Evolutionary conservation across 495 filamentous ascomycete genomes (phyloP).

Genomic region (Daldinia childiae): DNA sequence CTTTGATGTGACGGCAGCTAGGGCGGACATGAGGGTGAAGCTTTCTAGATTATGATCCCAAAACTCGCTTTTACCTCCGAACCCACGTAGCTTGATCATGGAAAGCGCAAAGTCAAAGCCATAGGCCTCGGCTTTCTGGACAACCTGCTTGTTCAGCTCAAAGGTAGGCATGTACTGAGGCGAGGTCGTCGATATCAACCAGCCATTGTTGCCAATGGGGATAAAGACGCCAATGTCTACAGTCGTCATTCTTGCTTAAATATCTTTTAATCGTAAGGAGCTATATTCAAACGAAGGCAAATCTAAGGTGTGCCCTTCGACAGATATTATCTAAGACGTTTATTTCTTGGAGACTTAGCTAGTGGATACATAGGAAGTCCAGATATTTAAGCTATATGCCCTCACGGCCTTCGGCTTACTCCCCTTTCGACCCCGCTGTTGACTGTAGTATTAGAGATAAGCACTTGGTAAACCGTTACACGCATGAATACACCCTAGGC

Average conservation of each 20-base stretch:
- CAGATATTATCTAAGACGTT: not conserved
- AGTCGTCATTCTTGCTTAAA: conserved; percentile 19
- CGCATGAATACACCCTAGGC: not conserved
- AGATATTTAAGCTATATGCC: not conserved
- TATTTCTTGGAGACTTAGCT: not conserved
- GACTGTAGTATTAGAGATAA: conserved; percentile 16
- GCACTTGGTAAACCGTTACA: not conserved
- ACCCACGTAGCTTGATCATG: conserved; percentile 49
- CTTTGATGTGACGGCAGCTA: conserved; percentile 57
- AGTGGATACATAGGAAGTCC: not conserved
- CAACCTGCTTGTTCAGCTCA: conserved; percentile 47
- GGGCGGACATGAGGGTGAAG: conserved; percentile 61
- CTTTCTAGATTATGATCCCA: conserved; percentile 50
- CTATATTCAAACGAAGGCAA: not conserved
- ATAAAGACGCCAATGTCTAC: conserved; percentile 48
- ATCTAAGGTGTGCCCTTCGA: not conserved
- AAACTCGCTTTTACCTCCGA: conserved; percentile 48
- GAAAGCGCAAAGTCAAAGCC: conserved; percentile 48
- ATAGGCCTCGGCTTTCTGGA: conserved; percentile 48
- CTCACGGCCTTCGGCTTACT: not conserved
- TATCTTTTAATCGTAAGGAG: not conserved
- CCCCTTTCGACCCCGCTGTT: not conserved
- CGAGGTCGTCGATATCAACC: conserved; percentile 45
- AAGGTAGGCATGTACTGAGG: conserved; percentile 49
- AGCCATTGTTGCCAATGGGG: conserved; percentile 50